Percentiles rank a stretch among this genome's conserved stretches.
phyloP scores from a whole-genome alignment of 1,284 basidiomycete genomes.

The Cryptococcus sp. region DNA sequence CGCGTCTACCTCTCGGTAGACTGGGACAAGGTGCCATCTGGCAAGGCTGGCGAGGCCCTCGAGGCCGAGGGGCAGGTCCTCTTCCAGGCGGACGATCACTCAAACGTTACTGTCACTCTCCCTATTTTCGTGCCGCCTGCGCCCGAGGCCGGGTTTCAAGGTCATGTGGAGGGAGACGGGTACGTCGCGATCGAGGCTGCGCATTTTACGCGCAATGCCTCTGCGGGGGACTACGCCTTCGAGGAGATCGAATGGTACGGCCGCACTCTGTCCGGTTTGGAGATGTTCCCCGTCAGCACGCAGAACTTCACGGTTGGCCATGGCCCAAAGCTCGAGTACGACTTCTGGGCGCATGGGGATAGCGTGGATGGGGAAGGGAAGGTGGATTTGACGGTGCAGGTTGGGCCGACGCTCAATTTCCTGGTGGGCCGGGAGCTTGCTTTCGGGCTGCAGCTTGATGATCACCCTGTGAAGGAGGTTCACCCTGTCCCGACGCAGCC shows the following conservation, averaged over 20 bases:
- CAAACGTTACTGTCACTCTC: constrained; percentile 42
- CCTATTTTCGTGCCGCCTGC: constrained; percentile 51
- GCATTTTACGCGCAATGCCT: constrained; percentile 45
- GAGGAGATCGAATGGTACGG: constrained; percentile 60
- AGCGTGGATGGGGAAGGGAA: constrained; percentile 39
- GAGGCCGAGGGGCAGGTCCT: constrained; percentile 10
- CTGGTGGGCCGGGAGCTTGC: constrained; percentile 56
- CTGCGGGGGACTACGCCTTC: constrained; percentile 58
- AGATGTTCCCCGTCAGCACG: constrained; percentile 61
- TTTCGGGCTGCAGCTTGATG: constrained; percentile 52
- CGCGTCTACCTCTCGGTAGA: constrained; percentile 61
- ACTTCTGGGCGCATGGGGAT: constrained; percentile 52
- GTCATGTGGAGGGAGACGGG: constrained; percentile 64
- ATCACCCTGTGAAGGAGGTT: constrained; percentile 4
- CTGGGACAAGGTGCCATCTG: constrained; percentile 55
- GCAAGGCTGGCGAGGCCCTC: neutral
- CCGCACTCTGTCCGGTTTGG: constrained; percentile 53
- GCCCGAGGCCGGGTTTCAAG: constrained; percentile 56
- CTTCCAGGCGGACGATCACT: constrained; percentile 16
- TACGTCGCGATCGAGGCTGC: constrained; percentile 64
- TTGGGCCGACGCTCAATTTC: constrained; percentile 63
- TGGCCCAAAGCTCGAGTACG: constrained; percentile 63
- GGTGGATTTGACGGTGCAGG: constrained; percentile 53
- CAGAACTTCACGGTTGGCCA: constrained; percentile 60
- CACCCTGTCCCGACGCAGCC: constrained; percentile 11